Evolutionary conservation across 208 protist genomes (phyloP).

Genomic region (Leishmania major): DNA sequence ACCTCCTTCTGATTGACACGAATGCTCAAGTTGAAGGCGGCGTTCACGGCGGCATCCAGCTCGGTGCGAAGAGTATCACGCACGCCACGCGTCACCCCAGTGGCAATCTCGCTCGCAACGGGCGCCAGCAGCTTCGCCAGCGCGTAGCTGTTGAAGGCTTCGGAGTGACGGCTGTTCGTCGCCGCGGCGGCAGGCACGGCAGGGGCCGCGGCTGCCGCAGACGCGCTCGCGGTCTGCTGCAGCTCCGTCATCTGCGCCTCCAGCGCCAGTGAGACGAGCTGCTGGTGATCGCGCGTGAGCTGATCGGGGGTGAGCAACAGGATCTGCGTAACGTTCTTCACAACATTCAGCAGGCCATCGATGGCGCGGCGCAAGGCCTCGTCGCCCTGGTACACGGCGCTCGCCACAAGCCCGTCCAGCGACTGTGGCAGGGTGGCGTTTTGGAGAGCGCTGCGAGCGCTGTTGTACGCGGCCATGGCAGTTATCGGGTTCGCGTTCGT

Average conservation of each 20-base stretch:
- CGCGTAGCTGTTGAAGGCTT: slow-evolving; percentile 74
- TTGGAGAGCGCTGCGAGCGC: slow-evolving; percentile 52
- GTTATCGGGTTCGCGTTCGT: slow-evolving; percentile 27
- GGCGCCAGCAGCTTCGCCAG: slow-evolving; percentile 54
- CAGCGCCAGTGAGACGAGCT: slow-evolving; percentile 78
- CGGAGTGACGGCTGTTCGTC: slow-evolving; percentile 15
- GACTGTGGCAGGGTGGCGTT: slow-evolving; percentile 76
- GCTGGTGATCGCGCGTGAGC: slow-evolving; percentile 71
- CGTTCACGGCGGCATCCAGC: slow-evolving; percentile 68
- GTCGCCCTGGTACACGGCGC: slow-evolving; percentile 65
- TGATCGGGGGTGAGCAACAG: slow-evolving; percentile 70
- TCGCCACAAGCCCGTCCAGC: slow-evolving; percentile 68
- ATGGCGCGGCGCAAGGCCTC: slow-evolving; percentile 55
- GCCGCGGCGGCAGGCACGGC: not conserved
- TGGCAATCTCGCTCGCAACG: slow-evolving; percentile 65
- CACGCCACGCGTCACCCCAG: slow-evolving; percentile 68
- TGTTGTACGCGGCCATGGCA: slow-evolving; percentile 25
- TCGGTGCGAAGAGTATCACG: slow-evolving; percentile 59
- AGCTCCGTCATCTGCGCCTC: slow-evolving; percentile 93
- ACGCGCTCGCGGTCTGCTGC: slow-evolving; percentile 30
- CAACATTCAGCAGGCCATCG: slow-evolving; percentile 58
- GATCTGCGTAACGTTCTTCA: slow-evolving; percentile 78
- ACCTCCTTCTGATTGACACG: slow-evolving; percentile 59
- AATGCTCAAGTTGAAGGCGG: slow-evolving; percentile 50
- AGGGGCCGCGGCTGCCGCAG: not conserved